Percentiles rank a stretch among this genome's conserved stretches.
phyloP scores from a whole-genome alignment of 192 early-diverging fungal species.

The Backusella tarrabulga region DNA sequence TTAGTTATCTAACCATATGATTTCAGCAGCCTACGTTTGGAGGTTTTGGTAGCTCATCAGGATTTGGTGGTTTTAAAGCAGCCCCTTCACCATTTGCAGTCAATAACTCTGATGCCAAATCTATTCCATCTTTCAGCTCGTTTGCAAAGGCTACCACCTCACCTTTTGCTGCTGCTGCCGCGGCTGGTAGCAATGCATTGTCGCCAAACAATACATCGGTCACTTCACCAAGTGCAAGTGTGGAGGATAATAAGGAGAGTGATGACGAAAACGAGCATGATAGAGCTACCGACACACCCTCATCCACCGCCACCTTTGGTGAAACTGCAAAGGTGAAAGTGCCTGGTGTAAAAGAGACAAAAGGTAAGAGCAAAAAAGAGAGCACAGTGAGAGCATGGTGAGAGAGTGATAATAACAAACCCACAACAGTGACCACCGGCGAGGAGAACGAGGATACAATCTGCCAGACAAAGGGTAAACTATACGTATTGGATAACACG shows the following conservation, averaged over 20 bases:
- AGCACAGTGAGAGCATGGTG: neutral
- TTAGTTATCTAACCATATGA: neutral
- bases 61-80: slow-evolving; percentile 17
- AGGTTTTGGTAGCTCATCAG: slow-evolving; percentile 20
- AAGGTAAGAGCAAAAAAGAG: slow-evolving; percentile 20
- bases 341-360: slow-evolving; percentile 27
- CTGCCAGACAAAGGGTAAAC: slow-evolving; percentile 36
- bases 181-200: slow-evolving; percentile 16
- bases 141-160: slow-evolving; percentile 35
- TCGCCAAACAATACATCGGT: slow-evolving; percentile 12
- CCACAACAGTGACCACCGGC: slow-evolving; percentile 32
- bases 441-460: slow-evolving; percentile 43
- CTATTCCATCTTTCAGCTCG: slow-evolving; percentile 26
- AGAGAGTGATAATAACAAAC: neutral
- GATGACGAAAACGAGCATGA: slow-evolving; percentile 14
- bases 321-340: slow-evolving; percentile 29
- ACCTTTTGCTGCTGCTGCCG: slow-evolving; percentile 34
- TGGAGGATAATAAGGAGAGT: slow-evolving; percentile 15
- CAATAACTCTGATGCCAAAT: neutral
- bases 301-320: slow-evolving; percentile 20
- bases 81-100: neutral
- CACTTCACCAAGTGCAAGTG: slow-evolving; percentile 1
- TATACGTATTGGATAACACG: slow-evolving; percentile 32
- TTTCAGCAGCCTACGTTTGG: slow-evolving; percentile 17
- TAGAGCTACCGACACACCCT: neutral